Conservation (phyloP, 1,139 yeast genomes). For the Lodderomyces oxycetoniae region DNA sequence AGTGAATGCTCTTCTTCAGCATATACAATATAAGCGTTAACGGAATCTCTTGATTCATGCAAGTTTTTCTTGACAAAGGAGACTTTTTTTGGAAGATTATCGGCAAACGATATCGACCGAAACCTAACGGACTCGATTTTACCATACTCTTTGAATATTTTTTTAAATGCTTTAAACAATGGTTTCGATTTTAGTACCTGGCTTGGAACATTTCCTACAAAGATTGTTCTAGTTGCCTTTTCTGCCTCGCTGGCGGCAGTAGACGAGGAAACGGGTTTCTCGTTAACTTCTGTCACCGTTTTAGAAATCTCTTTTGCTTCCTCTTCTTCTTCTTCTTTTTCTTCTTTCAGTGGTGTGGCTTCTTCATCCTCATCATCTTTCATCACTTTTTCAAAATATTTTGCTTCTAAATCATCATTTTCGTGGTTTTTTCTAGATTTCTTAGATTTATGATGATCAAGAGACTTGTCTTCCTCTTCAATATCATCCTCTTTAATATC, state of each 20-base stretch:
- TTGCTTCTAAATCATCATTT: slow-evolving; percentile 45
- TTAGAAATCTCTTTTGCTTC: slow-evolving; percentile 13
- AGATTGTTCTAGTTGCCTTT: slow-evolving; percentile 61
- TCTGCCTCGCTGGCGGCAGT: slow-evolving; percentile 14
- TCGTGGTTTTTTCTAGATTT: slow-evolving; percentile 24
- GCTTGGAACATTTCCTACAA: slow-evolving; percentile 80
- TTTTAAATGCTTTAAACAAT: slow-evolving; percentile 59
- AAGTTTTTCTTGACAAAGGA: slow-evolving; percentile 81
- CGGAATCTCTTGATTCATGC: slow-evolving; percentile 71
- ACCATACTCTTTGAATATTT: slow-evolving; percentile 54
- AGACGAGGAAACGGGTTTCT: not conserved
- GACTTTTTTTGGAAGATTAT: slow-evolving; percentile 84
- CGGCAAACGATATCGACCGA: slow-evolving; percentile 88
- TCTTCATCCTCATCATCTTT: slow-evolving; percentile 18
- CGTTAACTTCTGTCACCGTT: slow-evolving; percentile 10
- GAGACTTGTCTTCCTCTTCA: slow-evolving; percentile 7
- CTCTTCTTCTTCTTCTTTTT: slow-evolving; percentile 21
- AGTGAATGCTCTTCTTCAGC: slow-evolving; percentile 48
- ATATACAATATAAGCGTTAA: slow-evolving; percentile 86
- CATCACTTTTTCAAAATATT: slow-evolving; percentile 41
- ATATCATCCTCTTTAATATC: slow-evolving; percentile 15
- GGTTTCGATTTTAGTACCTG: slow-evolving; percentile 61
- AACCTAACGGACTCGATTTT: slow-evolving; percentile 72
- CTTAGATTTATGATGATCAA: not conserved
- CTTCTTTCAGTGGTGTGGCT: slow-evolving; percentile 15